A percentile compares a stretch with the other conserved stretches of the same genome.
Conservation (phyloP, 768 basidiomycete genomes). For the Scleroderma bovista region DNA sequence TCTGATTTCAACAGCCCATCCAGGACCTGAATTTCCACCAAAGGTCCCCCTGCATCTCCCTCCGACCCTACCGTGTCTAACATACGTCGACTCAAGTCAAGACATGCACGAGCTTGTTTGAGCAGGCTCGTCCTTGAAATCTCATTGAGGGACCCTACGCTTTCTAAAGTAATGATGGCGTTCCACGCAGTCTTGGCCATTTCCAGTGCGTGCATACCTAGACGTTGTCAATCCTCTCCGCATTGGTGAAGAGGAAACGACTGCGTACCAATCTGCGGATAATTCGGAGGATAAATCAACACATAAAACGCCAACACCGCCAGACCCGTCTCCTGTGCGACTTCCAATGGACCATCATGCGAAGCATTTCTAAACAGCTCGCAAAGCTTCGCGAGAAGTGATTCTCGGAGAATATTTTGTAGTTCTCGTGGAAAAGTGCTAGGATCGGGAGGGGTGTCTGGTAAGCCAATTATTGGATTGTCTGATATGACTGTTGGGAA, state of each 20-base stretch:
- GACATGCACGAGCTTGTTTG: conserved; percentile 29
- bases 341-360: conserved; percentile 54
- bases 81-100: conserved; percentile 37
- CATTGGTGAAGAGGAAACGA: not conserved
- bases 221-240: not conserved
- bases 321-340: conserved; percentile 49
- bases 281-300: conserved; percentile 67
- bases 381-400: conserved; percentile 52
- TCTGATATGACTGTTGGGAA: conserved; percentile 25
- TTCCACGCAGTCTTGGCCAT: conserved; percentile 80
- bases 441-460: conserved; percentile 21
- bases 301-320: conserved; percentile 62
- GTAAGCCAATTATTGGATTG: conserved; percentile 16
- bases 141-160: conserved; percentile 1
- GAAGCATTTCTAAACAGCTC: conserved; percentile 64
- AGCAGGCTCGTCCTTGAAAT: conserved; percentile 18
- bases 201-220: conserved; percentile 74
- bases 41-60: conserved; percentile 58
- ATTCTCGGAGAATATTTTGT: conserved; percentile 45
- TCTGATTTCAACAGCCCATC: conserved; percentile 31
- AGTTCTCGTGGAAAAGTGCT: conserved; percentile 36
- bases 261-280: conserved; percentile 73
- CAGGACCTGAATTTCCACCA: conserved; percentile 47
- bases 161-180: conserved; percentile 34
- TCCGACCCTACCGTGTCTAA: conserved; percentile 50